Base-by-base conservation (phyloP, 805 yeast species). In the Yueomyces sp. region DNA sequence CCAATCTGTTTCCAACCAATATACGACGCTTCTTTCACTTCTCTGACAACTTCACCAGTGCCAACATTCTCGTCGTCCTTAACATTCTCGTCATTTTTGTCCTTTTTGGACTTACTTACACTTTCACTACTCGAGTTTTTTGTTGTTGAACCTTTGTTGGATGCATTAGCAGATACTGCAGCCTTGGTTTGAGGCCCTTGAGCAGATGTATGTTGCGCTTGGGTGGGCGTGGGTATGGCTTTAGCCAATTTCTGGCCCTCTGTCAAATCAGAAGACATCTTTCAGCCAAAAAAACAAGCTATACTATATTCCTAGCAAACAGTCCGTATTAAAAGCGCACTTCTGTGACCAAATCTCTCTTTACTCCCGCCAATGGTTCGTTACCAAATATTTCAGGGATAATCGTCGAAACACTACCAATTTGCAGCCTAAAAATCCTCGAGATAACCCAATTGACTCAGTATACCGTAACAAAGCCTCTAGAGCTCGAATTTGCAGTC, bases 1-100 rank as follows among this genome's bases (percentile, higher is more conserved):
- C 92, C 90, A 42, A 85, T 87, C 62, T 88, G 95, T 59, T 81
- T 85, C 97, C 97, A 90, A 33, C 97, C 97, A 41, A 85, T 75
- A 55, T 74, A 82, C 2, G 90, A 76, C 29, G 84, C 82, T 44
- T 71, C 54, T 26, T 44, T 51, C 28, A 42, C 43, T 36, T 49
- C 46, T 44, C 63, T 55, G 3, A 19, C 37, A 5, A 41, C 40
- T 12, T 43, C 39, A 5, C 42, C 54, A 19, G 40, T 39, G 32
- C 52, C 52, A n/a, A 52, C 47, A 30, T 50, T 41, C 2, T 52
- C 45, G 6, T 49, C 52, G 33, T 51, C 49, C 3, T 50, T 55
- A 28, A 49, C 53, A 3, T 55, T 47, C 26, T 43, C 44, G 45
- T 59, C 55, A 2, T 54, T 40, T 37, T 48, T 19, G 19, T 9